Base-by-base conservation (phyloP, 768 basidiomycete species). In the Suillus luteus region DNA sequence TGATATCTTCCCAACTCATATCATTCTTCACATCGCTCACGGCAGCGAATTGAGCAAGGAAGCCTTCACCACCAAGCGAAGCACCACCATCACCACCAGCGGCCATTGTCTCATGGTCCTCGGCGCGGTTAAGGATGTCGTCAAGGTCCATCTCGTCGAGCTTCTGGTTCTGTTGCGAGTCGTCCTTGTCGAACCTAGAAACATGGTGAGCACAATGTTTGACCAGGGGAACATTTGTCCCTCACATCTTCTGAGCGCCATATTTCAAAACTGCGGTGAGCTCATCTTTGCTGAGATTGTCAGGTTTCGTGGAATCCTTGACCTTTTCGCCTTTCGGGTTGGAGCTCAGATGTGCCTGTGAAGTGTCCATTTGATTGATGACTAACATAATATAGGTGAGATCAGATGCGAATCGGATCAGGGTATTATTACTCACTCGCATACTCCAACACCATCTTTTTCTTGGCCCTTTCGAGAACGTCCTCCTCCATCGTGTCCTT, bases 401-500 rank as follows among this genome's bases (percentile, higher is more conserved):
- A 46, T 64, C 55, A 44, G 37, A 14, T 17, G 31, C 41, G 38
- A 17, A 14, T 57, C 19, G 61, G 48, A 65, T 70, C 51, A 70
- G 73, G 40, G 17, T 33, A 9, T 43, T 62, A 60, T 64, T 59
- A 91, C 95, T 74, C 77, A 98, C 96, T 98, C 49, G 97, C 97
- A 81, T 99, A 97, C 77, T 99, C 97, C 66, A 99, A 82, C 51
- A 99, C 95, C 97, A 99, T 99, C 82, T 99, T 99, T 82, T 95
- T 93, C 85, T 96, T 96, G 12, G 97, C 97, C 59, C 96, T 86
- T 79, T 99, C 96, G 54, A 99, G 85, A 22, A 99, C 92, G 72
- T 99, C 97, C 79, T 99, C 97, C 78, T 99, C 97, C 88, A 99
- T 97, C 22, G 96, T 99, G 72, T 98, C 97, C 79, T 99, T 99